A percentile compares a stretch with the other conserved stretches of the same genome.
These are phyloP conservation scores for Boletus smithii DNA, from an alignment of 1,284 basidiomycete genomes.

Conservation along the genomic window DNA sequence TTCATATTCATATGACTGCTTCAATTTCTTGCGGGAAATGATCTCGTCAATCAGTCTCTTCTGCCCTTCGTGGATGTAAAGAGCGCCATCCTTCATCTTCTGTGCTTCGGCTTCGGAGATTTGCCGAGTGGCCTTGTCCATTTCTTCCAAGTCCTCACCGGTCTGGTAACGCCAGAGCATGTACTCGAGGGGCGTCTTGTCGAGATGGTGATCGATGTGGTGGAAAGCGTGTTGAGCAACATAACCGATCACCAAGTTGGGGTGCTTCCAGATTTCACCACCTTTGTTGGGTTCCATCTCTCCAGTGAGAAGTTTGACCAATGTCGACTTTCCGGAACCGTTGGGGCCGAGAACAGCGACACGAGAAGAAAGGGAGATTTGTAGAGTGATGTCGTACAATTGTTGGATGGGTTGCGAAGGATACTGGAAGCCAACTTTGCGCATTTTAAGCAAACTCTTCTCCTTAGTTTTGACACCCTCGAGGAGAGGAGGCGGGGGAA, in stretches of 20 bases:
- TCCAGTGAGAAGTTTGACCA: conserved; percentile 98
- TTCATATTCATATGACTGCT: conserved; percentile 99
- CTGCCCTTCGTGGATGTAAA: conserved; percentile 87
- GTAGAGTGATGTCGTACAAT: conserved; percentile 91
- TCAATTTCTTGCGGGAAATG: conserved; percentile 90
- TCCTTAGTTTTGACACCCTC: conserved; percentile 99
- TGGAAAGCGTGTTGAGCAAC: conserved; percentile 99
- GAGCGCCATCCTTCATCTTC: conserved; percentile 96
- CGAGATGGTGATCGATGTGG: conserved; percentile 96
- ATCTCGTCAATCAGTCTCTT: conserved; percentile 96
- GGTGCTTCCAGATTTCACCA: conserved; percentile 98
- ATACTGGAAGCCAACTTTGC: conserved; percentile 97
- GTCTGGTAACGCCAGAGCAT: conserved; percentile 99
- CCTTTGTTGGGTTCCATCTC: conserved; percentile 96
- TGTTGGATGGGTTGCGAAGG: conserved; percentile 83
- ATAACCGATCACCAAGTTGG: conserved; percentile 98
- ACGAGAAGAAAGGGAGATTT: conserved; percentile 96
- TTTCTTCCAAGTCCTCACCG: conserved; percentile 96
- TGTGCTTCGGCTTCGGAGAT: conserved; percentile 85
- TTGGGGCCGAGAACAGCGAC: conserved; percentile 96
- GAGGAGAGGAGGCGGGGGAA: conserved; percentile 91
- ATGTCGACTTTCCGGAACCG: conserved; percentile 97
- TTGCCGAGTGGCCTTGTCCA: conserved; percentile 86
- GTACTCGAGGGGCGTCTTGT: conserved; percentile 98
- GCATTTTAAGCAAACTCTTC: conserved; percentile 96